Evolutionary conservation across 345 rosid genomes (phyloP).

Genomic region (Psidium guajava): DNA sequence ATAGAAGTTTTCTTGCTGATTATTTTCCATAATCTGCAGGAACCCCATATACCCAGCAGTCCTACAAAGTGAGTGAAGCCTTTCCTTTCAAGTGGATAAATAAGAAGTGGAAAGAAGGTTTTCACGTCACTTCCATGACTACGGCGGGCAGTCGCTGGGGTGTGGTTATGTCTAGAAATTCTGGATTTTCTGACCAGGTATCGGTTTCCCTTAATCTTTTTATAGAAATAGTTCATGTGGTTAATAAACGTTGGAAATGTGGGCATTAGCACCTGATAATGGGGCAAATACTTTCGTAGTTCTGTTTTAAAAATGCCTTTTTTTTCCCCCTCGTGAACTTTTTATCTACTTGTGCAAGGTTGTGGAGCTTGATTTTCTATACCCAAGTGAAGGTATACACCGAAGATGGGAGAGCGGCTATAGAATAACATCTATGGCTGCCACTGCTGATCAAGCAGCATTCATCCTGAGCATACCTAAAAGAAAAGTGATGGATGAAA

Average conservation of each 20-base stretch:
- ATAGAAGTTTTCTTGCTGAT: background rate
- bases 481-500: conserved; percentile 77
- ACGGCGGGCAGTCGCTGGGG: conserved; percentile 95
- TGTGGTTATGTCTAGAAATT: conserved; percentile 89
- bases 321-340: background rate
- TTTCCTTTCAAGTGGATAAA: conserved; percentile 98
- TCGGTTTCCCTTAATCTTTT: background rate
- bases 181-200: conserved; percentile 89
- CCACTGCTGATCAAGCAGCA: conserved; percentile 87
- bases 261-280: background rate
- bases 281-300: background rate
- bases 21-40: conserved; percentile 31
- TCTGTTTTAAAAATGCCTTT: background rate
- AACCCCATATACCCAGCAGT: conserved; percentile 92
- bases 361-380: conserved; percentile 89
- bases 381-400: conserved; percentile 95
- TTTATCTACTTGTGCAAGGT: conserved; percentile 35
- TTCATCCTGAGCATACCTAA: conserved; percentile 81
- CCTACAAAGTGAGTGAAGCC: conserved; percentile 96
- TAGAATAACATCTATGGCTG: conserved; percentile 92
- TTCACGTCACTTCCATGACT: conserved; percentile 95
- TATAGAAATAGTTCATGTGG: background rate
- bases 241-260: background rate
- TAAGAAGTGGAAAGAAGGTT: conserved; percentile 99
- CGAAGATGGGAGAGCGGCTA: conserved; percentile 86